phyloP scores from a whole-genome alignment of 75 land plant species.

The Gnetum montanum region DNA sequence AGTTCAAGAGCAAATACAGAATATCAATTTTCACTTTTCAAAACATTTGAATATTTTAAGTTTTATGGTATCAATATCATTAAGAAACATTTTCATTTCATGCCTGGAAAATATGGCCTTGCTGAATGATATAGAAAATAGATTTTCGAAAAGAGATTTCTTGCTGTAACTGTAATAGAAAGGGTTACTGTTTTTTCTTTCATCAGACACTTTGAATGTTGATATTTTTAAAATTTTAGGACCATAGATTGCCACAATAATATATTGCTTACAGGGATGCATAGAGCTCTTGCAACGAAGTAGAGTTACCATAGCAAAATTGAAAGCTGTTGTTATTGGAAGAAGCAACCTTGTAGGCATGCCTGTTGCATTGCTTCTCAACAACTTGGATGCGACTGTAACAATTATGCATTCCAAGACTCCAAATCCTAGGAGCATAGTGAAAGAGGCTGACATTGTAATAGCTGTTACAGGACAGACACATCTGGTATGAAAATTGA shows the following conservation, averaged over 20 bases:
- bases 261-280: conserved; percentile 52
- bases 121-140: background rate
- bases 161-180: background rate
- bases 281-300: conserved; percentile 60
- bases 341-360: conserved; percentile 87
- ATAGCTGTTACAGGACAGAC: conserved; percentile 90
- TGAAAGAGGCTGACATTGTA: conserved; percentile 74
- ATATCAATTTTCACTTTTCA: background rate
- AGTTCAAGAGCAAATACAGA: too few species aligned
- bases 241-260: background rate
- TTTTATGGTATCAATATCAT: background rate
- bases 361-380: conserved; percentile 67
- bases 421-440: conserved; percentile 44
- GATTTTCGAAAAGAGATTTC: background rate
- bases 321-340: conserved; percentile 81
- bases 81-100: background rate
- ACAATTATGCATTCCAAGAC: conserved; percentile 74
- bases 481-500: conserved; percentile 85
- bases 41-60: background rate
- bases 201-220: background rate
- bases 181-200: background rate
- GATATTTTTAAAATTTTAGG: background rate
- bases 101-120: background rate
- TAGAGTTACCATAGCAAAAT: conserved; percentile 47
- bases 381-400: conserved; percentile 83